Base-by-base conservation (phyloP, 305 asterid species). In the Fraxinus dipetala region DNA sequence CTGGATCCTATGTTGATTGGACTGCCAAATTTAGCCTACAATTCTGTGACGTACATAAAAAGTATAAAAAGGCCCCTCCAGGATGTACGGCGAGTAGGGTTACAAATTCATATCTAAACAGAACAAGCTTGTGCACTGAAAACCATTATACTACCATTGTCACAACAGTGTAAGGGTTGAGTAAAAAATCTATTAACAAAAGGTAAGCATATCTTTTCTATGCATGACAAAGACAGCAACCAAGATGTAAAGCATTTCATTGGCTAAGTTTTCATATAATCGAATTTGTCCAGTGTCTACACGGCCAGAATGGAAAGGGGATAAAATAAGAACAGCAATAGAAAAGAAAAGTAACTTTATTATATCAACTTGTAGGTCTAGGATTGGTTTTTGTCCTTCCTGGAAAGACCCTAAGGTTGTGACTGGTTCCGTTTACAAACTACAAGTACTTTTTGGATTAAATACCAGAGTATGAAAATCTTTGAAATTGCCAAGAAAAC, bases 281-380 rank as follows among this genome's bases (percentile, higher is more conserved):
- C 67, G 18, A 56, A 56, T 72, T 28, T 77, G 72, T 75, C 36
- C 74, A 67, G 26, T 77, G 73, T 76, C 51, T 10, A 18, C 67
- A 56, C 28, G 4, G 28, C 28, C 67, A 56, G 67, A 56, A 56
- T 56, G 28, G 28, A 56, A 56, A 56, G 28, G 28, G 13, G 67
- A 6, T 18, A 56, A 56, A 56, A 56, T 6, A 18, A 56, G 65
- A 56, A 56, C 65, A 56, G 65, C 65, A 56, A 18, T 56, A 18
- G 65, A 56, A 56, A 56, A 56, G 65, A 56, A n/a, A 56, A 56
- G 65, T 6, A 56, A 18, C 65, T n/a, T 56, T 18, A 56, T 56
- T 26, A 56, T 56, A 56, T 56, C 10, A 56, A 16, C 65, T 56
- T 56, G 65, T 18, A 56, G 65, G 26, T 56, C 65, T n/a, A 56